Conservation (phyloP, 2,329 filamentous ascomycete genomes). For the Xylariaceae sp. region DNA sequence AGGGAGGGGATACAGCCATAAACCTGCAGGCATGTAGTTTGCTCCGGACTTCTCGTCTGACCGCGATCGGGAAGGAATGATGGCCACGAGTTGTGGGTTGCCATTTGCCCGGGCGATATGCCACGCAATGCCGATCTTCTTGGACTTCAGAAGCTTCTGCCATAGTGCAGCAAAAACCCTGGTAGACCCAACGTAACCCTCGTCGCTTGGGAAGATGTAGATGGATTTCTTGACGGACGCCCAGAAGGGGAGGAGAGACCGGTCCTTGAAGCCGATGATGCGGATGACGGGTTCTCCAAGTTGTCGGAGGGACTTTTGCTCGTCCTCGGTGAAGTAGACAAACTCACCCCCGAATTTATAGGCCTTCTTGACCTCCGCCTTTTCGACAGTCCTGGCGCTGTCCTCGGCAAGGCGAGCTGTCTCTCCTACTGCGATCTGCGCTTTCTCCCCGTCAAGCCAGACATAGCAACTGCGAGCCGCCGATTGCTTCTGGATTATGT, state of each 20-base stretch:
- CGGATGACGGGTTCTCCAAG: slow-evolving; percentile 80
- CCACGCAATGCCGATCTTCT: slow-evolving; percentile 85
- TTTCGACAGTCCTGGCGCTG: slow-evolving; percentile 68
- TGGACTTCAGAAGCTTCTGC: slow-evolving; percentile 70
- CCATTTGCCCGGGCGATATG: slow-evolving; percentile 77
- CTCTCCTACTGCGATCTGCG: slow-evolving; percentile 69
- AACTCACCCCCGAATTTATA: slow-evolving; percentile 95
- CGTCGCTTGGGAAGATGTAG: slow-evolving; percentile 91
- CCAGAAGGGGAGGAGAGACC: slow-evolving; percentile 69
- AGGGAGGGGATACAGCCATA: slow-evolving; percentile 84
- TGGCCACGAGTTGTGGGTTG: slow-evolving; percentile 68
- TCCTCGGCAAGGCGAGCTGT: slow-evolving; percentile 73
- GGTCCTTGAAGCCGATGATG: slow-evolving; percentile 88
- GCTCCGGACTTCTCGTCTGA: slow-evolving; percentile 57
- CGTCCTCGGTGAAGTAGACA: slow-evolving; percentile 76
- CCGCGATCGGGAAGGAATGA: slow-evolving; percentile 67
- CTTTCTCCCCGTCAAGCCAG: slow-evolving; percentile 77
- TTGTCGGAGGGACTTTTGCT: slow-evolving; percentile 67
- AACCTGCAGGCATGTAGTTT: slow-evolving; percentile 68
- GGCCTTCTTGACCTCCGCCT: slow-evolving; percentile 76
- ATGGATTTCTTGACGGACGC: slow-evolving; percentile 77
- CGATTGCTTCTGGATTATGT: slow-evolving; percentile 75
- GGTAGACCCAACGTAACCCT: slow-evolving; percentile 82
- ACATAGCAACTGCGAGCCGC: slow-evolving; percentile 79
- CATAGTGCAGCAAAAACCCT: slow-evolving; percentile 88